phyloP scores from a whole-genome alignment of 805 yeast species.

The Wickerhamiella bombiphila region DNA sequence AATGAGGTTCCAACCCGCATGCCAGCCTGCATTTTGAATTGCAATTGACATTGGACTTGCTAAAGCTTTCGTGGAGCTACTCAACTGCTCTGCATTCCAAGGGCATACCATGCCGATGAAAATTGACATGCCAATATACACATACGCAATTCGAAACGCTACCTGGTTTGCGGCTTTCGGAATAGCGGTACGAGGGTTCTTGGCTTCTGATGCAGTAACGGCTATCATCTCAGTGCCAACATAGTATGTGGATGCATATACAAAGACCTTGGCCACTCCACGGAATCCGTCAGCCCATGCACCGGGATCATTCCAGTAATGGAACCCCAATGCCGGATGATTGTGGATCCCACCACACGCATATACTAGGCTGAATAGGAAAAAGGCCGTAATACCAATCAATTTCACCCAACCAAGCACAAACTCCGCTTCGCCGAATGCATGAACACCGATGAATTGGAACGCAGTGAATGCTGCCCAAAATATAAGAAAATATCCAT shows the following conservation, averaged over 20 bases:
- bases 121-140: constrained; percentile 41
- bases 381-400: constrained; percentile 39
- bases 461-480: constrained; percentile 33
- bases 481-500: constrained; percentile 34
- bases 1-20: constrained; percentile 34
- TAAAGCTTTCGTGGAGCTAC: constrained; percentile 30
- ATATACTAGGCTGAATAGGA: constrained; percentile 39
- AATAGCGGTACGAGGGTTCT: constrained; percentile 42
- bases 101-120: constrained; percentile 47
- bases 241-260: constrained; percentile 42
- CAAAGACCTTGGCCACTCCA: constrained; percentile 33
- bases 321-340: constrained; percentile 40
- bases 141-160: constrained; percentile 37
- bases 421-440: constrained; percentile 49
- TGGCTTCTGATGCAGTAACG: constrained; percentile 45
- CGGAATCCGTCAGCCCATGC: constrained; percentile 28
- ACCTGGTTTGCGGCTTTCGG: constrained; percentile 47
- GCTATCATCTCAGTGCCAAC: constrained; percentile 45
- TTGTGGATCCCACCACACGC: constrained; percentile 39
- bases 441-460: constrained; percentile 36
- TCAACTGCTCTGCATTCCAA: constrained; percentile 32
- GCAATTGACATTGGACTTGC: constrained; percentile 37
- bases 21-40: constrained; percentile 35
- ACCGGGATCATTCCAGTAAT: constrained; percentile 43
- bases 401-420: constrained; percentile 41